Percentiles rank a stretch among this genome's conserved stretches.
These are phyloP conservation scores for Brassica hybrid DNA, from an alignment of 441 rosid genomes.

Conservation along the genomic window DNA sequence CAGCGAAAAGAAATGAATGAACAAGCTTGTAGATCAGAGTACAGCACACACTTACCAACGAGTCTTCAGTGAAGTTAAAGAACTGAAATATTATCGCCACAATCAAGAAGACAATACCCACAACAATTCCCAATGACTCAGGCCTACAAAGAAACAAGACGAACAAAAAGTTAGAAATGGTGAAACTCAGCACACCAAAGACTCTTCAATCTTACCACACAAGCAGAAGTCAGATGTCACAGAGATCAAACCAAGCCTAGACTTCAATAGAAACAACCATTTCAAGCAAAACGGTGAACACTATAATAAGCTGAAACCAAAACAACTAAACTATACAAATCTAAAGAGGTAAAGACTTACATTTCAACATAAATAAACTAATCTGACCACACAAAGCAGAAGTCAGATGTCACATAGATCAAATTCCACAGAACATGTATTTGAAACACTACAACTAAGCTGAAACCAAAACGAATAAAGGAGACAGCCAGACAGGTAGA, in stretches of 20 bases:
- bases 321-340: no score
- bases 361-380: no score
- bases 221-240: neutral
- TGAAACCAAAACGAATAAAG: neutral
- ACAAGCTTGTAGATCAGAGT: slow-evolving; percentile 20
- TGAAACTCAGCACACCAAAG: neutral
- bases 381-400: neutral
- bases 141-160: slow-evolving; percentile 63
- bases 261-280: no score
- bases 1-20: neutral
- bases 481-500: neutral
- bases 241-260: no score
- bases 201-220: neutral
- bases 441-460: neutral
- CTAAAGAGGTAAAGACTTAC: no score
- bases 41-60: slow-evolving; percentile 60
- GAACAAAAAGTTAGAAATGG: neutral
- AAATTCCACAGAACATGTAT: neutral
- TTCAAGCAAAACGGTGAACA: no score
- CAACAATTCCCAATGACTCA: slow-evolving; percentile 89
- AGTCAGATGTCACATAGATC: slow-evolving; percentile 3
- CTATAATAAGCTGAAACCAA: no score
- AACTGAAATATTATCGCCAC: slow-evolving; percentile 85
- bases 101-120: slow-evolving; percentile 81
- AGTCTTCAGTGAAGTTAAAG: slow-evolving; percentile 88